Base-by-base conservation (phyloP, 2,329 filamentous ascomycete genomes). In the Cercospora citrullina region DNA sequence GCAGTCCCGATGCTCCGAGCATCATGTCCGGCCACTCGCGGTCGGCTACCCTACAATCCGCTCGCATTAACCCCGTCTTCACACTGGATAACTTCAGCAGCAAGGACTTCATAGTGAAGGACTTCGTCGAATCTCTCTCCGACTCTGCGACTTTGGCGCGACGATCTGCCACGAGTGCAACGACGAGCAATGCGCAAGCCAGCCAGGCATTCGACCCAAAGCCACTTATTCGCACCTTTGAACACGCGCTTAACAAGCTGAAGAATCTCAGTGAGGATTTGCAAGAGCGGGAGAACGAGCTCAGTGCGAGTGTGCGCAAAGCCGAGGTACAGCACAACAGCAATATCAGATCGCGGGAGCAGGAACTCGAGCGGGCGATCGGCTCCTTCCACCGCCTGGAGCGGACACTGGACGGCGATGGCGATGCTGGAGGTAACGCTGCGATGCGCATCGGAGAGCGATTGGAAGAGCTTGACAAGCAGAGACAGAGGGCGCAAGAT, bases 391-490 rank as follows among this genome's bases (percentile, higher is more conserved):
- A 97, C 80, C 90, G 90, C 31, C 86, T 99, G 62, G 95, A 99
- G 77, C 87, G 90, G 64, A 93, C 90, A 8, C 84, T 97, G 18
- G 86, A 87, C 62, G 85, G 84, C 23, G 84, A 81, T 60, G 80
- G 79, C 21, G 85, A 87, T 61, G 79, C 81, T 8, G 93, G 91
- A 30, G 94, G 94, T 1, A 96, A 94, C 77, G 88, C 95, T 71
- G 95, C 95, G 0, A 93, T 99, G 64, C 92, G 96, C 78, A 98
- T 97, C 63, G 95, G 95, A 73, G 93, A 96, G 81, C 90, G 90
- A 76, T 84, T 99, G 10, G 95, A 99, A 81, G 94, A 98, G 79
- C 85, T 99, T 68, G 95, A 99, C 80, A 89, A 93, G 76, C 96
- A 99, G 81, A 86, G 94, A 73, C 90, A 93, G 77, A 86, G 94